phyloP scores from a whole-genome alignment of 2,329 filamentous ascomycete genomes.

The Apiospora kogelbergensis region DNA sequence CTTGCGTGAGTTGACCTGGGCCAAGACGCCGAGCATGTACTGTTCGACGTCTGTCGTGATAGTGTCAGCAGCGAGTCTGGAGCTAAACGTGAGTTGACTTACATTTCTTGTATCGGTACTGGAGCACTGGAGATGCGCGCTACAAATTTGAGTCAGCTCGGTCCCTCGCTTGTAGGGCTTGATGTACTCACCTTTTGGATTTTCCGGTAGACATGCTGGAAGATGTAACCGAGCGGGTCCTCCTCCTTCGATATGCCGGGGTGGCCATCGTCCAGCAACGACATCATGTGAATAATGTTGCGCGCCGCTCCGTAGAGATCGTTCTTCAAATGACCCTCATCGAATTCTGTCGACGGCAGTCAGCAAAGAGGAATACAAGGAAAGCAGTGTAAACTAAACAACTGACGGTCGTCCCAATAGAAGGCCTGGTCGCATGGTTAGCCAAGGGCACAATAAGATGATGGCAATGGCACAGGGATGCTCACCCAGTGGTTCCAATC shows the following conservation, averaged over 20 bases:
- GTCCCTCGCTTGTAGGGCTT: fast-evolving
- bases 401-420: constrained; percentile 20
- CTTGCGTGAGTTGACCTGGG: constrained; percentile 20
- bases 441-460: not conserved
- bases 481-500: constrained; percentile 30
- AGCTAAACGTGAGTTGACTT: not conserved
- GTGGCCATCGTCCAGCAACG: constrained; percentile 23
- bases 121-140: constrained; percentile 11
- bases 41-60: constrained; percentile 8
- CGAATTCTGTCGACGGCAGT: constrained; percentile 22
- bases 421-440: not conserved
- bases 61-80: not conserved
- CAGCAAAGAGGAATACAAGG: not conserved
- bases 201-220: constrained; percentile 27
- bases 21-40: constrained; percentile 21
- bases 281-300: constrained; percentile 22
- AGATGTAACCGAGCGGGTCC: constrained; percentile 25
- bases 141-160: not conserved
- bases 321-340: constrained; percentile 29
- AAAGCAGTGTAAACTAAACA: not conserved
- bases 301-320: constrained; percentile 22
- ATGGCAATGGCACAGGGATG: not conserved
- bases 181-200: constrained; percentile 16
- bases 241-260: constrained; percentile 21
- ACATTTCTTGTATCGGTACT: constrained; percentile 16